These are phyloP conservation scores for Phytophthora colocasiae DNA, from an alignment of 352 stramenopile species.

Conservation along the genomic window DNA sequence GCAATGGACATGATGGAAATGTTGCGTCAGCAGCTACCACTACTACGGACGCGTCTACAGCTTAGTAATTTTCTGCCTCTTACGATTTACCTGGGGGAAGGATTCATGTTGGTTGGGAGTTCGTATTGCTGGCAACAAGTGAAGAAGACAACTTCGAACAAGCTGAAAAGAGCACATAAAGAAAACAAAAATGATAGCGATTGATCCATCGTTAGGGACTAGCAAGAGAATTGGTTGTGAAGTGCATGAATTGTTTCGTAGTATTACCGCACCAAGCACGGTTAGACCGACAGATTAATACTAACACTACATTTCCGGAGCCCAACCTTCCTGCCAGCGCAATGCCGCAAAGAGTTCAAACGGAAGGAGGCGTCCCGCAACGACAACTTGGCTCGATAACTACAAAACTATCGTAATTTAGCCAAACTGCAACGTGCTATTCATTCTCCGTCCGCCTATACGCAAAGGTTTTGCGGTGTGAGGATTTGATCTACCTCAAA, in stretches of 20 bases:
- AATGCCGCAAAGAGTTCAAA: conserved; percentile 19
- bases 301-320: conserved; percentile 29
- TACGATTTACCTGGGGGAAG: conserved; percentile 25
- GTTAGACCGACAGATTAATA: conserved; percentile 30
- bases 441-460: conserved; percentile 35
- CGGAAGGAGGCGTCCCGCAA: conserved; percentile 18
- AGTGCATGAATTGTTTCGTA: conserved; percentile 15
- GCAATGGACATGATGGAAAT: conserved; percentile 22
- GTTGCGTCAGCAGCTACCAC: conserved; percentile 1
- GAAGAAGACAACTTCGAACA: conserved; percentile 5
- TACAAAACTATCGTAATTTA: conserved; percentile 34
- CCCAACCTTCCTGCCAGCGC: conserved; percentile 18
- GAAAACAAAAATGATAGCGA: conserved; percentile 42
- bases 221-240: neutral
- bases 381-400: conserved; percentile 8
- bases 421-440: conserved; percentile 35
- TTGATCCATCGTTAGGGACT: conserved; percentile 8
- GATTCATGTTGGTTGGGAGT: conserved; percentile 28
- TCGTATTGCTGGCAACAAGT: conserved; percentile 31
- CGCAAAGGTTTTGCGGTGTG: conserved; percentile 12
- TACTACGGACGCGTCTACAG: conserved; percentile 13
- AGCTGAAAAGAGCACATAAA: conserved; percentile 20
- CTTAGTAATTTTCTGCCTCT: conserved; percentile 13
- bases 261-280: conserved; percentile 1
- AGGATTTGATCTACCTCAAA: conserved; percentile 28